Evolutionary conservation across 345 rosid genomes (phyloP).

Genomic region (Rhodamnia rubescens): DNA sequence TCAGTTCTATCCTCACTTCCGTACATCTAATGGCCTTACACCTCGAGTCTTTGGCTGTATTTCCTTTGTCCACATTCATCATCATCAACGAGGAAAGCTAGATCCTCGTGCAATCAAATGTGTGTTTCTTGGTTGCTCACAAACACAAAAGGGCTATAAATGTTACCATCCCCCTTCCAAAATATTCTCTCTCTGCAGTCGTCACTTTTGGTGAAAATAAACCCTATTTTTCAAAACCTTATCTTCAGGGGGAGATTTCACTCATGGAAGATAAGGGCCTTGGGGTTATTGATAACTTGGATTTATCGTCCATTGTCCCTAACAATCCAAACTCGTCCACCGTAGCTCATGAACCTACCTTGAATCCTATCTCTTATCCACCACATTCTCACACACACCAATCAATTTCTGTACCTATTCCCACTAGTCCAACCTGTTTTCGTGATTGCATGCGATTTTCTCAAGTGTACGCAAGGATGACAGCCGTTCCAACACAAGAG

Average conservation of each 20-base stretch:
- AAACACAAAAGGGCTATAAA: neutral
- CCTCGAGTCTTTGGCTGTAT: neutral
- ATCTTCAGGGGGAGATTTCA: neutral
- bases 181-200: neutral
- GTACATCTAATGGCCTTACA: neutral
- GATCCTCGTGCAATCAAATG: neutral
- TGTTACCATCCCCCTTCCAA: neutral
- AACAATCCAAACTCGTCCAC: neutral
- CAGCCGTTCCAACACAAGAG: neutral
- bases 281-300: neutral
- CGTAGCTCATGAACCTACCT: neutral
- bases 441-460: neutral
- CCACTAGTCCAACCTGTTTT: neutral
- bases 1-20: neutral
- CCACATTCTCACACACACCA: neutral
- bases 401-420: neutral
- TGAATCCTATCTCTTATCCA: no score
- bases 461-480: neutral
- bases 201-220: neutral
- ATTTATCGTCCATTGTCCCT: neutral
- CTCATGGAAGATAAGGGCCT: neutral
- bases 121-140: neutral
- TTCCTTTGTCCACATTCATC: neutral
- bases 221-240: neutral
- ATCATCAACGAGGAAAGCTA: neutral